Conservation (phyloP, 108 stramenopile species). For the Cylindrotheca fusiformis region DNA sequence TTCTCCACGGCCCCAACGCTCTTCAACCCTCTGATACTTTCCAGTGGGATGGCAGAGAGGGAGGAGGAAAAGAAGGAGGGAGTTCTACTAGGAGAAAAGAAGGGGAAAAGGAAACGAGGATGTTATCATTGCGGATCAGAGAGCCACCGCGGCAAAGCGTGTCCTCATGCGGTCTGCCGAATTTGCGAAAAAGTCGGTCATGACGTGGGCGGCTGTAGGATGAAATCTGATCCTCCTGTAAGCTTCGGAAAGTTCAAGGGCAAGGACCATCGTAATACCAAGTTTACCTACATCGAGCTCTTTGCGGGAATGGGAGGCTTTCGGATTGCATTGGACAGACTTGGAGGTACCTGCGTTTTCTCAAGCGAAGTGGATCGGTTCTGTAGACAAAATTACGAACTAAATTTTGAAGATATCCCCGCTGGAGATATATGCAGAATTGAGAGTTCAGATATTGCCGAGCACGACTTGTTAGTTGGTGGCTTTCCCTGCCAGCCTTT, state of each 20-base stretch:
- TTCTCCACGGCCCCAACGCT: too few relatives aligned
- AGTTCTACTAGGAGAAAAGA: too few relatives aligned
- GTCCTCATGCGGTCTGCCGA: conserved; percentile 12
- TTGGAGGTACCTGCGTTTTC: conserved; percentile 69
- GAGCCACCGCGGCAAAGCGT: conserved; percentile 11
- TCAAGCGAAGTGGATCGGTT: conserved; percentile 51
- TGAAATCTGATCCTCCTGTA: neutral
- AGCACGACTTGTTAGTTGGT: conserved; percentile 29
- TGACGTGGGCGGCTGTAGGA: conserved; percentile 12
- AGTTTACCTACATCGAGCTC: conserved; percentile 59
- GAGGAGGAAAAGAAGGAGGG: too few relatives aligned
- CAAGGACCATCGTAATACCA: neutral
- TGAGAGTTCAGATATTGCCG: conserved; percentile 31
- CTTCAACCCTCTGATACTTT: too few relatives aligned
- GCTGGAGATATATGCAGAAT: conserved; percentile 51
- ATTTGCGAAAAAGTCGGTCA: conserved; percentile 8
- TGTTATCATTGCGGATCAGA: conserved; percentile 23
- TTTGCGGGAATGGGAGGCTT: conserved; percentile 78
- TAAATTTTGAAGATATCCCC: conserved; percentile 36
- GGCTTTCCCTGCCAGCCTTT: conserved; percentile 41
- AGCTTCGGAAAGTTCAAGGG: neutral
- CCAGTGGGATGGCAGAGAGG: too few relatives aligned
- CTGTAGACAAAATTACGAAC: conserved; percentile 40
- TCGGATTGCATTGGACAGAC: conserved; percentile 55
- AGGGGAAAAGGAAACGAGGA: conserved; percentile 5